phyloP scores from a whole-genome alignment of 2,329 filamentous ascomycete genomes.

The Botrytis sinoallii region DNA sequence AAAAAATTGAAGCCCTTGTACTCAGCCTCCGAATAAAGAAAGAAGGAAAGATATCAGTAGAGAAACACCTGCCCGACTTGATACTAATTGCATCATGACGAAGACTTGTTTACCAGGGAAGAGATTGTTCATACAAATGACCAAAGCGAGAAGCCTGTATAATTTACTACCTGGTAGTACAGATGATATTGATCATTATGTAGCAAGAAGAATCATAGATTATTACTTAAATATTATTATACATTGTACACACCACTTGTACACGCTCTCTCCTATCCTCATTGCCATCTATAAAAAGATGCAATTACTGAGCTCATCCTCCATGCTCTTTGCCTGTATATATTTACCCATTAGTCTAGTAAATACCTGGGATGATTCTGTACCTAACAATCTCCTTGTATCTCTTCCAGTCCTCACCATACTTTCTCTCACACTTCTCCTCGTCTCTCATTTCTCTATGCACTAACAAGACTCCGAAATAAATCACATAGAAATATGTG shows the following conservation, averaged over 20 bases:
- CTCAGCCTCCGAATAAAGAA: too few species aligned
- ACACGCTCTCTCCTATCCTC: background rate
- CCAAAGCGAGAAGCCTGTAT: background rate
- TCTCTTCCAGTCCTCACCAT: constrained; percentile 86
- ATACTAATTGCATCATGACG: background rate
- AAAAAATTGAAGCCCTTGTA: too few species aligned
- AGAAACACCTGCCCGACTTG: background rate
- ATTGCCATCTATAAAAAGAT: background rate
- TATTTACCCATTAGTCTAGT: constrained; percentile 47
- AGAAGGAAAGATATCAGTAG: too few species aligned
- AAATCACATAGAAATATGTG: constrained; percentile 92
- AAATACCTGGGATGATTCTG: constrained; percentile 72
- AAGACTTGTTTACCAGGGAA: background rate
- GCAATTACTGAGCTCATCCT: background rate
- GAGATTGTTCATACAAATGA: background rate
- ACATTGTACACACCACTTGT: background rate
- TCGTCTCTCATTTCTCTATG: constrained; percentile 87
- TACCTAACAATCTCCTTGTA: constrained; percentile 81
- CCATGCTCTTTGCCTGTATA: background rate
- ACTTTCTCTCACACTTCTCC: constrained; percentile 86
- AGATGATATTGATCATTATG: background rate
- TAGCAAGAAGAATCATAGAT: background rate
- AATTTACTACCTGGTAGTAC: background rate
- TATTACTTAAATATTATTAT: background rate
- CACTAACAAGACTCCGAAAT: constrained; percentile 82